Base-by-base conservation (phyloP, 345 rosid genomes). In the Eucalyptus melliodora region DNA sequence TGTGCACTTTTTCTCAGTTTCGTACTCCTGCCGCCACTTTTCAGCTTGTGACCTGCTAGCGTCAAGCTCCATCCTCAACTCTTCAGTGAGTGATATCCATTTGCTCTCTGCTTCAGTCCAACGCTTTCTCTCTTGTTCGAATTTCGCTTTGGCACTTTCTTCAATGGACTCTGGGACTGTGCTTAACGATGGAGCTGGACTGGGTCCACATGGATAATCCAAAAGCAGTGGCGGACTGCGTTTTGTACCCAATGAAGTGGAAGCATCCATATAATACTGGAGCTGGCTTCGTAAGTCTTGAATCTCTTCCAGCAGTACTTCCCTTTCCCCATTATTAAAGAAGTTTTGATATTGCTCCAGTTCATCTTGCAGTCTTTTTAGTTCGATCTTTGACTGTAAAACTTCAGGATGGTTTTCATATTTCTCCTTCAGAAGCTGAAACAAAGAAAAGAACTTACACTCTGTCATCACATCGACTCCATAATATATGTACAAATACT, bases 381-480 rank as follows among this genome's bases (percentile, higher is more conserved):
- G 89, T 92, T 96, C 99, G 72, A 98, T 94, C 90, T 95, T 96
- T 82, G 94, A 92, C 93, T 91, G 91, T 88, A 94, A 92, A 88
- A 96, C 95, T 90, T 98, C 99, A 12, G 99, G 99, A 92, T 98
- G 98, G 89, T 97, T 97, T 90, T 95, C 98, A 89, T 94, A 96
- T 94, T 93, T 98, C 89, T 96, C 97, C 96, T 94, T 94, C 93
- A 98, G 91, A 94, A 98, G 95, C 99, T 98, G 96, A 90, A 62
- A 87, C 56, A 86, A 88, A 27, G 50, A 90, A 91, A 90, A 87
- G 90, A 87, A 50, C 55, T 86, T 26, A 86, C 49, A n/a, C 45
- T 44, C 37, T 4, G 8, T 21, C 77, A 53, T 50, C 37, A 83
- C 31, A 55, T 27, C 31, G 16, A 88, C 34, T 42, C 31, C 42